Percentiles rank a stretch among this genome's conserved stretches.
Conservation (phyloP, 73 alveolate genomes). For the Paramecium biaurelia region DNA sequence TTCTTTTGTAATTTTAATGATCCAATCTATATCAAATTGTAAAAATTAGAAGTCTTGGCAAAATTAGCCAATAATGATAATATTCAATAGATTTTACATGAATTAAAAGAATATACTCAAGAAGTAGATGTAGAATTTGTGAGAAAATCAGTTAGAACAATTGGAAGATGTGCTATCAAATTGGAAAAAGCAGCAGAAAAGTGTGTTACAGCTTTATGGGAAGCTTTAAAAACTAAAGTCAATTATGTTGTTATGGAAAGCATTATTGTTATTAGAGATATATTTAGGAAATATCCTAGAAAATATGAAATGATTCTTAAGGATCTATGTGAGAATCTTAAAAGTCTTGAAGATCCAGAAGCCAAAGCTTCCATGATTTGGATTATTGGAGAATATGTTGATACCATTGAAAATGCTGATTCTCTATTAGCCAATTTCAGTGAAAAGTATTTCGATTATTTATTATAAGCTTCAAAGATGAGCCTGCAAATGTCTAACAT, state of each 20-base stretch:
- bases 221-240: constrained; percentile 90
- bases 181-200: constrained; percentile 94
- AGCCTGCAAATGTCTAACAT: constrained; percentile 72
- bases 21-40: constrained; percentile 97
- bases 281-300: constrained; percentile 95
- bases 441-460: constrained; percentile 69
- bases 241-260: constrained; percentile 99
- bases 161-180: constrained; percentile 96
- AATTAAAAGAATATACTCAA: constrained; percentile 95
- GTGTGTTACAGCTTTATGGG: constrained; percentile 80
- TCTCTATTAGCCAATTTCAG: constrained; percentile 90
- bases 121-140: constrained; percentile 97
- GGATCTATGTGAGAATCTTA: constrained; percentile 85
- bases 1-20: constrained; percentile 99
- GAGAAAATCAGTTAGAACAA: constrained; percentile 94
- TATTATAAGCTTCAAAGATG: constrained; percentile 80
- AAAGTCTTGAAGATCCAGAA: constrained; percentile 96
- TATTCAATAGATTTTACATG: constrained; percentile 95
- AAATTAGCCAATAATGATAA: constrained; percentile 94
- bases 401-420: constrained; percentile 96
- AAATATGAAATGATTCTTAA: constrained; percentile 89
- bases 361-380: constrained; percentile 99
- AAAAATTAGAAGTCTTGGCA: constrained; percentile 96
- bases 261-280: constrained; percentile 96
- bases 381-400: constrained; percentile 99